These are phyloP conservation scores for Malassezia pachydermatis DNA, from an alignment of 1,284 basidiomycete genomes.

Conservation along the genomic window DNA sequence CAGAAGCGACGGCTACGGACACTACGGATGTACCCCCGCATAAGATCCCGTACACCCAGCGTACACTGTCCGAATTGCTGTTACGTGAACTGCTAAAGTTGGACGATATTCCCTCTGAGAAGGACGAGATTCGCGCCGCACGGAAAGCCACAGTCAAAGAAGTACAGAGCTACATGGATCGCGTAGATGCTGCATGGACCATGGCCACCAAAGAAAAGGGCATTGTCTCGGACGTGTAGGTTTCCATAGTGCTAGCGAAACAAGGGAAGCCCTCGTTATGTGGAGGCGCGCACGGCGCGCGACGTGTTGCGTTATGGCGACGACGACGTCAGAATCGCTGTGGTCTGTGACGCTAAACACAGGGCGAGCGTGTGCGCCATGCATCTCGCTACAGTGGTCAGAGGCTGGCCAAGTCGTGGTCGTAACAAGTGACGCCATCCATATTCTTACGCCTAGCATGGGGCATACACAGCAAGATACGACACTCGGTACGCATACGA, in stretches of 20 bases:
- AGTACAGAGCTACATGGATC: slow-evolving; percentile 39
- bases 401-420: slow-evolving; percentile 11
- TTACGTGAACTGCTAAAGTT: slow-evolving; percentile 35
- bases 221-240: slow-evolving; percentile 16
- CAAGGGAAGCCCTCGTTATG: no score
- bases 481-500: not conserved
- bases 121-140: slow-evolving; percentile 30
- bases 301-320: no score
- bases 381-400: slow-evolving; percentile 8
- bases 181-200: slow-evolving; percentile 37
- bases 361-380: slow-evolving; percentile 6
- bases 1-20: not conserved
- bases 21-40: not conserved
- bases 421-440: slow-evolving; percentile 4
- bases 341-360: not conserved
- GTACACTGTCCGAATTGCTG: slow-evolving; percentile 36
- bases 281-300: no score
- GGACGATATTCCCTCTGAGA: slow-evolving; percentile 34
- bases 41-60: slow-evolving; percentile 26
- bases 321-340: not conserved
- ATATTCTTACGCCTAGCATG: slow-evolving; percentile 12
- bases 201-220: slow-evolving; percentile 21
- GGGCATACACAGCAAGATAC: slow-evolving; percentile 1
- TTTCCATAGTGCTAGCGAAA: no score
- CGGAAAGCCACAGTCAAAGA: slow-evolving; percentile 41